phyloP scores from a whole-genome alignment of 176 grass and related monocot genomes.

The Canna indica region DNA sequence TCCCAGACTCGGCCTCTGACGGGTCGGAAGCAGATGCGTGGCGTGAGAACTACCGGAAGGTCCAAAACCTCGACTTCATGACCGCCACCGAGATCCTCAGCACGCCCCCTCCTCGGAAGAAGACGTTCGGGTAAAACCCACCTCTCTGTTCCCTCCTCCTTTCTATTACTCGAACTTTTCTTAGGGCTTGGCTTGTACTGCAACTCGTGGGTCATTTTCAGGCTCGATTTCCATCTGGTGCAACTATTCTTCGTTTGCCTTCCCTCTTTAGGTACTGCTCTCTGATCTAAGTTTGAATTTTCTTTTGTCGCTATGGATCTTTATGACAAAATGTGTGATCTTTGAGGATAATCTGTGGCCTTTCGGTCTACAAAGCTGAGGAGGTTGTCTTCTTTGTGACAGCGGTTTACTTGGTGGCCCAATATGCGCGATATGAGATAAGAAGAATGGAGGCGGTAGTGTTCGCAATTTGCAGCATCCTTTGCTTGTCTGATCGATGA shows the following conservation, averaged over 20 bases:
- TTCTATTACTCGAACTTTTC: not conserved
- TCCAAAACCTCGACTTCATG: constrained; percentile 33
- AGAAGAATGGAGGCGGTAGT: constrained; percentile 88
- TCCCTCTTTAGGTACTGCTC: constrained; percentile 66
- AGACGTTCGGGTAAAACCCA: constrained; percentile 27
- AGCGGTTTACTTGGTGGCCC: constrained; percentile 78
- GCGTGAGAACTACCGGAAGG: constrained; percentile 23
- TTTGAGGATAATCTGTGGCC: not conserved
- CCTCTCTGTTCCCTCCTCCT: too few relatives aligned
- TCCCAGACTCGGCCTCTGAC: not conserved
- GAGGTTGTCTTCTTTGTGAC: constrained; percentile 11
- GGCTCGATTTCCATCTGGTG: constrained; percentile 88
- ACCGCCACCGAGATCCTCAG: constrained; percentile 28
- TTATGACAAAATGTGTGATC: too few relatives aligned
- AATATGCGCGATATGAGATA: constrained; percentile 65
- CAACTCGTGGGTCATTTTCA: constrained; percentile 13
- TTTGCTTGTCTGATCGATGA: too few relatives aligned
- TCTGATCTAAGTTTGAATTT: constrained; percentile 3
- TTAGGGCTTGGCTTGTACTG: not conserved
- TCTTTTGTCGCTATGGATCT: too few relatives aligned
- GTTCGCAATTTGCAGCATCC: too few relatives aligned
- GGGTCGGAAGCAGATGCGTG: constrained; percentile 21
- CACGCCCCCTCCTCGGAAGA: constrained; percentile 24
- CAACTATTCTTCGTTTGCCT: constrained; percentile 85
- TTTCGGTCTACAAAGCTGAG: constrained; percentile 1